Evolutionary conservation across 352 stramenopile species (phyloP), one percentile per base, ranked within the genome.

Genomic region (Pythium aphanidermatum): DNA sequence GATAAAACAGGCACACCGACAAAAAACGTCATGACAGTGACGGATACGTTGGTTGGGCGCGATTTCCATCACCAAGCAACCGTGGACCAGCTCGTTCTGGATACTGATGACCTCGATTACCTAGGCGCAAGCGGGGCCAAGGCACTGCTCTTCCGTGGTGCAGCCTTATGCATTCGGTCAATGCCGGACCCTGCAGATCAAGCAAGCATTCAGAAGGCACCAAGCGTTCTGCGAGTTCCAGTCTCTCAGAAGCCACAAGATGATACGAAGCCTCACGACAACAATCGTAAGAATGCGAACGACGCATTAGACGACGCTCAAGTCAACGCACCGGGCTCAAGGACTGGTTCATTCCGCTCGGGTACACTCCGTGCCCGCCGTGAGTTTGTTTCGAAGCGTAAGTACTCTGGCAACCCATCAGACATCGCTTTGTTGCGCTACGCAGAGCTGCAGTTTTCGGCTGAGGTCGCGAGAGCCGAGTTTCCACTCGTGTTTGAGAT

Each of bases 1-100:
- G 92, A 98, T 65, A 97, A 96, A 65, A 97, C 89, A 2, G 87
- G 86, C 19, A 97, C 89, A 33, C 73, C 96, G 6, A 98, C 92
- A 4, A 76, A 73, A 51, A 78, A 75, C 58, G 62, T 82, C 36
- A 74, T 79, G 78, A 70, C 70, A 12, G 56, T 79, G 23, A 74
- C 65, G 2, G 64, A 81, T 36, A 70, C 54, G 19, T 80, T 65
- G 65, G 27, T 50, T 19, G 68, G 54, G 7, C 30, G 57, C 7
- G 53, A 63, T 14, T 75, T 67, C 41, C 30, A 62, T 0, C 50
- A 51, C n/a, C 68, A 79, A 13, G 39, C 23, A 13, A 29, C 32
- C 0, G 43, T 40, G 5, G 59, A 65, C 25, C 47, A 55, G 16
- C 34, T 65, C 14, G 54, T 64, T 5, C 61, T 74, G 14, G 60